Base-by-base conservation (phyloP, 129 eudicot genomes). In the Artemisia argyi region DNA sequence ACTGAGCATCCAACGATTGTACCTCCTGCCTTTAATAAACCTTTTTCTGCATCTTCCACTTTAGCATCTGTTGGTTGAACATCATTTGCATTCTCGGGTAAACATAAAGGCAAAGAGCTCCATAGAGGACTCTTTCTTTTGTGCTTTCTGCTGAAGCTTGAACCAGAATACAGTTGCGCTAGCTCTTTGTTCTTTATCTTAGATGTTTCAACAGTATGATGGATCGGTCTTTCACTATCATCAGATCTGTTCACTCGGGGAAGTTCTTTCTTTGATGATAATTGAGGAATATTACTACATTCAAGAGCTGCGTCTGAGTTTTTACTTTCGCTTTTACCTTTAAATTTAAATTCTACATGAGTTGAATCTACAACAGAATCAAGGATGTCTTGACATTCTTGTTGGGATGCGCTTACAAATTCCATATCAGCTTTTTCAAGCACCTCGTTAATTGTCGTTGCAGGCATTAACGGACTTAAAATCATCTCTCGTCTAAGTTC, bases 341-440 rank as follows among this genome's bases (percentile, higher is more conserved):
- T 44, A 59, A 1, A 76, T 65, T 46, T 52, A 68, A 73, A 76
- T 68, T 83, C 88, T 71, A 52, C 56, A 62, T 73, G 68, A 58
- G 28, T 61, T 63, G 58, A 55, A 78, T 88, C 89, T 69, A 78
- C 76, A 76, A 95, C 79, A 74, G 89, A 90, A 86, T 95, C 99
- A 78, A 95, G 99, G 73, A 95, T 95, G 67, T 95, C 97, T 81
- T 90, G 97, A 81, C 97, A 95, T 85, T 95, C 99, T 86, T 86
- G 88, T 73, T 95, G 97, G 57, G 97, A 90, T 71, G 85, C 84
- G 80, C 74, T 84, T 78, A 83, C 83, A 71, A 82, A 88, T 71
- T 88, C 97, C 69, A 80, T 72, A 78, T 83, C 91, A 61, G 99
- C 99, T 88, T 81, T 95, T 83, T 90, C 99, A 70, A 95, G 65